These are phyloP conservation scores for Adansonia madagascariensis DNA, from an alignment of 441 rosid species.

Conservation along the genomic window DNA sequence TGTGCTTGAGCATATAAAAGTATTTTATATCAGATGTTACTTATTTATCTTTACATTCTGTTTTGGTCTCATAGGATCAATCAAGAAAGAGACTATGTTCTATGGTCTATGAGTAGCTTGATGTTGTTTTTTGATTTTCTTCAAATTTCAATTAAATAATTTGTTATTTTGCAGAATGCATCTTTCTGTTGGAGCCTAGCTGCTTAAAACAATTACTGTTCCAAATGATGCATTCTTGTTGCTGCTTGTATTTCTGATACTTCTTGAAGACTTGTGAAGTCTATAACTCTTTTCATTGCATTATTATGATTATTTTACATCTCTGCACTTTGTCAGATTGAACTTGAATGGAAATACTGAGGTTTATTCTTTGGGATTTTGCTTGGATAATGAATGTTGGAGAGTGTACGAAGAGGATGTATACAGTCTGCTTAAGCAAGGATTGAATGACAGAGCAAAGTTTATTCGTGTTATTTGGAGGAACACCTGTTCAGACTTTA, in stretches of 20 bases:
- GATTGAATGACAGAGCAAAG: constrained; percentile 80
- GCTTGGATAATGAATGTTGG: constrained; percentile 96
- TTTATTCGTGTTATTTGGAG: constrained; percentile 78
- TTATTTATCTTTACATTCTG: background rate
- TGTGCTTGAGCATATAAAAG: background rate
- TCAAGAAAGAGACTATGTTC: background rate
- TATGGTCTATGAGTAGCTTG: background rate
- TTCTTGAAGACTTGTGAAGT: constrained; percentile 9
- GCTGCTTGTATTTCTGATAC: constrained; percentile 5
- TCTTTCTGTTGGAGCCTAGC: background rate
- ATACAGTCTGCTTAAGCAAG: constrained; percentile 63
- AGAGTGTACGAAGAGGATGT: constrained; percentile 80
- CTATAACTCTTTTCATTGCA: constrained; percentile 1
- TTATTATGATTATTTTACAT: constrained; percentile 19
- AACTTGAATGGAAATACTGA: constrained; percentile 58
- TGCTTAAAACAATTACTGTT: constrained; percentile 1
- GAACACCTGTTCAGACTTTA: constrained; percentile 57
- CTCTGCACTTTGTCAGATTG: constrained; percentile 50
- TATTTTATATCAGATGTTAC: background rate
- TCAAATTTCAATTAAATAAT: background rate
- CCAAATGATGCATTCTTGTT: constrained; percentile 15
- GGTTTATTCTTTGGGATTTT: constrained; percentile 58
- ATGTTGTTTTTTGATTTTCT: background rate
- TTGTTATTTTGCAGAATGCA: background rate
- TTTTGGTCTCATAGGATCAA: background rate